Base-by-base conservation (phyloP, 805 yeast genomes). In the Lipomyces yamadae region DNA sequence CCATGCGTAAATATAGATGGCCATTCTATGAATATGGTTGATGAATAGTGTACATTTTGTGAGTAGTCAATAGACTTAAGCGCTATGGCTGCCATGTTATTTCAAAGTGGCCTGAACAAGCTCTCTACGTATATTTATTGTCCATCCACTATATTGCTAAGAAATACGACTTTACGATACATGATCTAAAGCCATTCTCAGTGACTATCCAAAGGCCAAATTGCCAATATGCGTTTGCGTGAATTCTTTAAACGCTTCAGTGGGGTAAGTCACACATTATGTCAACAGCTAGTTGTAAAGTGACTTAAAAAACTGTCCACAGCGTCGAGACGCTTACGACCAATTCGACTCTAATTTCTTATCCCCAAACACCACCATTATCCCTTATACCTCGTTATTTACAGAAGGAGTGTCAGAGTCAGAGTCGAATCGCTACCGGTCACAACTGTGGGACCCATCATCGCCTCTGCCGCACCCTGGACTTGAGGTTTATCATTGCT, bases 351-450 rank as follows among this genome's bases (percentile, higher is more conserved):
- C 15, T 7, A n/a, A 42, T n/a, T 42, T 42, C 48, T 15, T 42
- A 42, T 42, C 48, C 24, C 48, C 48, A 6, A 42, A 42, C 48
- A 42, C 48, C 48, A 42, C 48, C 15, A 42, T 42, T 24, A 42
- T 42, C 29, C 48, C 48, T 7, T 42, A 42, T 13, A 42, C 48
- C 24, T 42, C 48, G 8, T n/a, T 42, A 42, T 42, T 42, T 42
- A 42, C 48, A 42, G 48, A 42, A 42, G 48, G 48, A 42, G 18
- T 42, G 7, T 42, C 48, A 42, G 48, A 42, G 24, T 42, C 48
- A 42, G 48, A 42, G 15, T 18, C 48, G 8, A 42, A 42, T 42
- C 48, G 48, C 8, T 42, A 42, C 24, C 48, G 24, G 48, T 42
- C 48, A 15, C 48, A 24, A 42, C 48, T 42, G n/a, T 42, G 48